Conservation (phyloP, 129 eudicot genomes). For the Flaveria linearis region DNA sequence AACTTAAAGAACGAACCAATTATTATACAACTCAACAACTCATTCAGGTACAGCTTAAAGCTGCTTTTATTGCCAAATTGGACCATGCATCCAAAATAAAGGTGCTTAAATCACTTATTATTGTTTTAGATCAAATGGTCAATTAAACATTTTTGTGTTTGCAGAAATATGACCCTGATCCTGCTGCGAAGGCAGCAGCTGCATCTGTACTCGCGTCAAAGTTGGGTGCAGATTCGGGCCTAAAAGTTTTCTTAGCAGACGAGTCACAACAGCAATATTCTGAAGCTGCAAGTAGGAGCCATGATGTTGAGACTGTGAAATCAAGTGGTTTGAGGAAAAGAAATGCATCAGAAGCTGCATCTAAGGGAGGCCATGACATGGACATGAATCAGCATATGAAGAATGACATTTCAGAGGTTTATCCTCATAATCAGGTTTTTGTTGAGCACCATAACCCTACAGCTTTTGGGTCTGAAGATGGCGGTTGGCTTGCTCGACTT, state of each 20-base stretch:
- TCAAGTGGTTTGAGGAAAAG: slow-evolving; percentile 73
- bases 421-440: slow-evolving; percentile 48
- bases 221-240: slow-evolving; percentile 81
- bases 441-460: slow-evolving; percentile 70
- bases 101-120: neutral
- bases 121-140: slow-evolving; percentile 7
- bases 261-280: slow-evolving; percentile 40
- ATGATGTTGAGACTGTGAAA: slow-evolving; percentile 59
- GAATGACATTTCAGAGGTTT: slow-evolving; percentile 31
- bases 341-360: slow-evolving; percentile 44
- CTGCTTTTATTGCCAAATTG: slow-evolving; percentile 16
- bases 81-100: neutral
- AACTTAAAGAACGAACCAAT: slow-evolving; percentile 88
- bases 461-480: slow-evolving; percentile 48
- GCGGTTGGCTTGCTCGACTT: slow-evolving; percentile 89
- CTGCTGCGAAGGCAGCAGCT: slow-evolving; percentile 95
- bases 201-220: slow-evolving; percentile 90
- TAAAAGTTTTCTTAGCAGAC: slow-evolving; percentile 64
- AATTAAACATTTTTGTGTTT: neutral
- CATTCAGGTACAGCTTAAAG: slow-evolving; percentile 57
- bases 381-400: slow-evolving; percentile 41
- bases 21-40: slow-evolving; percentile 93
- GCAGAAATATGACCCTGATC: slow-evolving; percentile 97
- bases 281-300: slow-evolving; percentile 57
- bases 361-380: slow-evolving; percentile 45